Base-by-base conservation (phyloP, 208 protist genomes). In the Acanthamoeba triangularis region DNA sequence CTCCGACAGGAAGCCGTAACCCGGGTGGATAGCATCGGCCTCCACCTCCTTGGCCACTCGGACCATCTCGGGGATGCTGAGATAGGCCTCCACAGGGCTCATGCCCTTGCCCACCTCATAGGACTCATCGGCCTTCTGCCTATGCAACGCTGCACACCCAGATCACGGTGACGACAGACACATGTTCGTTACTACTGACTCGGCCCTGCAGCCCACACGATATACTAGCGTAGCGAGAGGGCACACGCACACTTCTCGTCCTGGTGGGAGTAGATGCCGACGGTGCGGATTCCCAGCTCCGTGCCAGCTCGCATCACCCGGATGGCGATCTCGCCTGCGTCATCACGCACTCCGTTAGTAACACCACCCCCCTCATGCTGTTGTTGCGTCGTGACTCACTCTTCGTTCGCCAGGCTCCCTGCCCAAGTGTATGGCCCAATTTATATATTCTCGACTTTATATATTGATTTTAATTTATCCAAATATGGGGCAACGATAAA, bases 241-340 rank as follows among this genome's bases (percentile, higher is more conserved):
- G 11, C 8, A 18, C 41, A 33, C 52, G 78, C 23, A 87, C 78
- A 87, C 30, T 87, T 87, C 28, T 87, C 78, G 74, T 96, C 90
- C 76, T 97, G 95, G 35, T 95, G 94, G 18, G 95, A 59, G 80
- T 98, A 97, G 76, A 97, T 95, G 52, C 76, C 44, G 28, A 95
- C 90, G 3, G 98, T 98, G n/a, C 96, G 90, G 41, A 98, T 97
- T n/a, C 97, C 97, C 35, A 99, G 95, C 96, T 99, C 98, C 37
- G 90, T 91, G 28, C 98, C 98, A 0, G 98, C 98, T 25, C 97
- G 97, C 35, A 98, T 98, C 52, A 99, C 97, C n/a, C 98, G 96
- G 72, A 98, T 97, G 47, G 98, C 98, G 95, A 99, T 99, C 95
- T 99, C 98, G 25, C 98, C 98, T 87, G 49, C 11, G 7, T 2